phyloP scores from a whole-genome alignment of 208 protist genomes.

The Tetramitus jugosus region DNA sequence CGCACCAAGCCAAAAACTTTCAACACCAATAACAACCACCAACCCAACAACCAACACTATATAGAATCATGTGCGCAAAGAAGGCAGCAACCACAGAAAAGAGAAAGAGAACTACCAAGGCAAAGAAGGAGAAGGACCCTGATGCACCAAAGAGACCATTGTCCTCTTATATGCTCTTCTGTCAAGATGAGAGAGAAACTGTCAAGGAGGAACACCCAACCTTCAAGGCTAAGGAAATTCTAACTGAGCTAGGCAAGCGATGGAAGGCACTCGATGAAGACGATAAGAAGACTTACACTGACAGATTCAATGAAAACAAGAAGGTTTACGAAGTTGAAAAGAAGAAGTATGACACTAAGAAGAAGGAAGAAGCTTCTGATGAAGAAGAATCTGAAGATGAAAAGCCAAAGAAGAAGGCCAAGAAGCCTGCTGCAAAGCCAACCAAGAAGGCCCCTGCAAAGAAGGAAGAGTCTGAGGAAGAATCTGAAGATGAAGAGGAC shows the following conservation, averaged over 20 bases:
- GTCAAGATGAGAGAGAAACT: background rate
- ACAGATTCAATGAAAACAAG: background rate
- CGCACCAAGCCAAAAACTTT: too few species aligned
- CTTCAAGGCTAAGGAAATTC: background rate
- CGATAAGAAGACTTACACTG: background rate
- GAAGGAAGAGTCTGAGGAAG: background rate
- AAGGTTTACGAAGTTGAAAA: background rate
- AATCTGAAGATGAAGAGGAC: background rate
- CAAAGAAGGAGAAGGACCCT: background rate
- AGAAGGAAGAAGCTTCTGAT: background rate
- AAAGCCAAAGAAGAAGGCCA: too few species aligned
- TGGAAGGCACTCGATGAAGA: background rate
- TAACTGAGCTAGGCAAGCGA: background rate
- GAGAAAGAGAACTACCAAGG: too few species aligned
- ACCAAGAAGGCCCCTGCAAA: background rate
- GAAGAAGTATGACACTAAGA: background rate
- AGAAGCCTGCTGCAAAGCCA: too few species aligned
- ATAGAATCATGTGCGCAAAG: too few species aligned
- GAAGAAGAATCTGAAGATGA: background rate
- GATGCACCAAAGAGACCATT: background rate
- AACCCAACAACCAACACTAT: too few species aligned
- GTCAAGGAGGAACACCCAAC: background rate
- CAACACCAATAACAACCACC: too few species aligned
- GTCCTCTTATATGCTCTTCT: background rate
- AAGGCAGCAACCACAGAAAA: too few species aligned